phyloP scores from a whole-genome alignment of 306 rosid genomes.

The Fagus sylvatica region DNA sequence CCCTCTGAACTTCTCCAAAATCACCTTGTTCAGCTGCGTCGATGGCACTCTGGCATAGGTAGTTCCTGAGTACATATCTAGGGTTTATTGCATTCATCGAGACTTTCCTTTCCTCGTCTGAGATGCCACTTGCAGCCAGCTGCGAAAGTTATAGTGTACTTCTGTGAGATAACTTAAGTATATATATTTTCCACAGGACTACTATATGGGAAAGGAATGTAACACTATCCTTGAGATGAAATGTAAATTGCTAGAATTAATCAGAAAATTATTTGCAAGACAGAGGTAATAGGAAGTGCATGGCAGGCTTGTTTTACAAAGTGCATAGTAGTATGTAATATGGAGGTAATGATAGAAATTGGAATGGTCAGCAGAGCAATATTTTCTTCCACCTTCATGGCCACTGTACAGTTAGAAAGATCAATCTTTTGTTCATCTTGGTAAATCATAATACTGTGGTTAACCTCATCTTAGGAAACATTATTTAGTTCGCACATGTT shows the following conservation, averaged over 20 bases:
- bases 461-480: background rate
- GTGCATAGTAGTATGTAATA: background rate
- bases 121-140: slow-evolving; percentile 70
- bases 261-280: background rate
- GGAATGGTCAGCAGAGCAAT: background rate
- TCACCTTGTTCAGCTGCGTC: slow-evolving; percentile 97
- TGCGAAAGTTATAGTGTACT: slow-evolving; percentile 38
- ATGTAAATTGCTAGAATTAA: background rate
- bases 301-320: too few species aligned
- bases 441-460: background rate
- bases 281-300: background rate
- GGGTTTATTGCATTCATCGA: slow-evolving; percentile 87
- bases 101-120: slow-evolving; percentile 81
- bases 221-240: background rate
- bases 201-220: background rate
- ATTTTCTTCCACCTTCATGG: background rate
- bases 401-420: background rate
- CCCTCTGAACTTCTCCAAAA: slow-evolving; percentile 69
- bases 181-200: background rate
- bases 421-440: background rate
- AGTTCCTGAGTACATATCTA: slow-evolving; percentile 83
- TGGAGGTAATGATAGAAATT: background rate
- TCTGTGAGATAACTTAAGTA: slow-evolving; percentile 14
- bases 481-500: too few species aligned
- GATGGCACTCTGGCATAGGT: slow-evolving; percentile 93